A percentile compares a stretch with the other conserved stretches of the same genome.
Conservation (phyloP, 2,329 filamentous ascomycete species). For the Fusarium nodosum region DNA sequence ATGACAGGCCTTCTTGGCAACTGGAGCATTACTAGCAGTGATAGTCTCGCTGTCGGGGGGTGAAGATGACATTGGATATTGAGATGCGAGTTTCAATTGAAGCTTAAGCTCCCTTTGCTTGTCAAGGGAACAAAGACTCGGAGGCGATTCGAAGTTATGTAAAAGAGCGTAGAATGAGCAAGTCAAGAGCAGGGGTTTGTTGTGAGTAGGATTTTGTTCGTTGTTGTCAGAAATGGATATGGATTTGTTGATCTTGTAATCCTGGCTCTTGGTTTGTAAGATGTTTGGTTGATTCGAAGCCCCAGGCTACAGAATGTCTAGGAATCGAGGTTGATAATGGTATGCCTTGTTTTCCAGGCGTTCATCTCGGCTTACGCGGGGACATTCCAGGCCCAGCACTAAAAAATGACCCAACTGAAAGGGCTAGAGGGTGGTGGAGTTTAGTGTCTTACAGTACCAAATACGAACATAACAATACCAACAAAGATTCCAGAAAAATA, state of each 20-base stretch:
- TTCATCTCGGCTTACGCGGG: slow-evolving; percentile 23
- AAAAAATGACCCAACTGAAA: slow-evolving; percentile 3
- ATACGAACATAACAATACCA: not conserved
- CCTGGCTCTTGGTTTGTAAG: slow-evolving; percentile 40
- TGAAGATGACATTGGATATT: slow-evolving; percentile 40
- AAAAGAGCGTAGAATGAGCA: not conserved
- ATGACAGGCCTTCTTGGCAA: slow-evolving; percentile 59
- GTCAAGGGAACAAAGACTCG: slow-evolving; percentile 30
- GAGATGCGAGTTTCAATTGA: slow-evolving; percentile 17
- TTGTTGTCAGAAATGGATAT: slow-evolving; percentile 22
- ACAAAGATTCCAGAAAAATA: not conserved
- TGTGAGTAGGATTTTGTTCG: slow-evolving; percentile 5
- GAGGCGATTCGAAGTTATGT: slow-evolving; percentile 3
- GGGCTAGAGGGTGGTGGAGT: slow-evolving; percentile 2
- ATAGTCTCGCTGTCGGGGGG: slow-evolving; percentile 36
- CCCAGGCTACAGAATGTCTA: slow-evolving; percentile 29
- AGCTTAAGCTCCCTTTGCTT: slow-evolving; percentile 27
- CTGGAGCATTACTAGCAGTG: slow-evolving; percentile 24
- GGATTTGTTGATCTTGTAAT: slow-evolving; percentile 29
- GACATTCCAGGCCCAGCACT: slow-evolving; percentile 7
- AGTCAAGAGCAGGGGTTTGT: slow-evolving; percentile 10
- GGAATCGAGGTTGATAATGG: slow-evolving; percentile 10
- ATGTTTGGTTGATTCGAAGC: slow-evolving; percentile 40
- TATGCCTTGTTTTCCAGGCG: slow-evolving; percentile 27
- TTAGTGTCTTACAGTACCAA: not conserved